Percentiles rank a stretch among this genome's conserved stretches.
phyloP scores from a whole-genome alignment of 352 stramenopile species.

The Sclerospora graminicola region DNA sequence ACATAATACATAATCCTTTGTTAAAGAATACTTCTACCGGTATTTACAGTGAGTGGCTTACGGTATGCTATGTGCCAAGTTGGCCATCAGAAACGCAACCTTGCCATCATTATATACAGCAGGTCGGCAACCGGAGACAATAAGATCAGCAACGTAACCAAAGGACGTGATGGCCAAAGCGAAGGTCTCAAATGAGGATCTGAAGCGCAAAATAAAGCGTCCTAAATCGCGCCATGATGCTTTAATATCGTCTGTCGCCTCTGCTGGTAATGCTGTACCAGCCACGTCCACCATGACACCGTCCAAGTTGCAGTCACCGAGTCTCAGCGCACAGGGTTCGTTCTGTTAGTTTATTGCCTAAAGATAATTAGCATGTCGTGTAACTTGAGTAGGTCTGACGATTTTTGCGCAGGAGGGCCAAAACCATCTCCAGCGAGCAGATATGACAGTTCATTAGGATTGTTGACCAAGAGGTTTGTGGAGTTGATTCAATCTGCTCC shows the following conservation, averaged over 20 bases:
- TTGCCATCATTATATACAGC: slow-evolving; percentile 8
- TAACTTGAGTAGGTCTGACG: too few relatives aligned
- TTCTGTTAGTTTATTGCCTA: neutral
- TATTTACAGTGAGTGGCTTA: neutral
- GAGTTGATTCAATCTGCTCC: slow-evolving; percentile 87
- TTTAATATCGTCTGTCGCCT: slow-evolving; percentile 7
- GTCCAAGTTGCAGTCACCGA: slow-evolving; percentile 39
- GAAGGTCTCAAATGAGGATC: slow-evolving; percentile 47
- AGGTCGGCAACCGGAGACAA: slow-evolving; percentile 1
- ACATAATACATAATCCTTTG: neutral
- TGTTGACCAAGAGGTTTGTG: slow-evolving; percentile 97
- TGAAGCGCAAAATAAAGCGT: slow-evolving; percentile 60
- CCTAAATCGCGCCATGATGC: slow-evolving; percentile 36
- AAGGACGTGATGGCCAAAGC: slow-evolving; percentile 41
- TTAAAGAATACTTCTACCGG: slow-evolving; percentile 2
- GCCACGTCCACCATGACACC: slow-evolving; percentile 14
- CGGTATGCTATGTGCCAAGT: slow-evolving; percentile 10
- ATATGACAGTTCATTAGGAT: slow-evolving; percentile 93
- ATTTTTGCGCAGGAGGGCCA: slow-evolving; percentile 7
- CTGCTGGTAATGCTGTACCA: slow-evolving; percentile 5
- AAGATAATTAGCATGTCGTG: neutral
- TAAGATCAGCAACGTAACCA: neutral
- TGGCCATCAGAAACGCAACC: slow-evolving; percentile 6
- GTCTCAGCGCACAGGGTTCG: slow-evolving; percentile 30
- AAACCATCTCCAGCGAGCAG: slow-evolving; percentile 74